Percentiles rank a stretch among this genome's conserved stretches.
Evolutionary conservation across 169 alveolate genomes (phyloP).

Genomic region (Plasmodium ovale): DNA sequence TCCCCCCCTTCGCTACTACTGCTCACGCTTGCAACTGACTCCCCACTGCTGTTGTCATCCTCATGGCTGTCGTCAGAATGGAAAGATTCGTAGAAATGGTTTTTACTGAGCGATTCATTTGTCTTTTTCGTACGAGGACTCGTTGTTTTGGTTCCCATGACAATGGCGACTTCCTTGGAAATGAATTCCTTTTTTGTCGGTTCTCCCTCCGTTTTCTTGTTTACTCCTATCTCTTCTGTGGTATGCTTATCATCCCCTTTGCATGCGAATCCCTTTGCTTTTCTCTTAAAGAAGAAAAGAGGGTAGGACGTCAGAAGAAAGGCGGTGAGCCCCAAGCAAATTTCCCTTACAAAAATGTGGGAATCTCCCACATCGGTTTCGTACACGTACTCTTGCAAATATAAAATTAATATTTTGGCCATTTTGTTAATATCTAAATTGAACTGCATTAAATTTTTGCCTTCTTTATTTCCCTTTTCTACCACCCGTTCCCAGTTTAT

Average conservation of each 20-base stretch:
- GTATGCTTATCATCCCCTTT: background rate
- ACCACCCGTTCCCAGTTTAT: constrained; percentile 35
- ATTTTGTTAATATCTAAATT: constrained; percentile 50
- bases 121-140: background rate
- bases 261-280: background rate
- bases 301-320: constrained; percentile 63
- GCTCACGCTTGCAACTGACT: background rate
- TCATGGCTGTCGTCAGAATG: background rate
- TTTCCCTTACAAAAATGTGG: constrained; percentile 62
- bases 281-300: constrained; percentile 37
- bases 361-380: constrained; percentile 73
- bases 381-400: constrained; percentile 69
- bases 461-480: constrained; percentile 36
- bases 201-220: background rate
- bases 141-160: background rate
- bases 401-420: constrained; percentile 34
- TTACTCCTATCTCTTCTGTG: background rate
- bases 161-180: background rate
- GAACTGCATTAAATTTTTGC: constrained; percentile 5
- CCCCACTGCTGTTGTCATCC: background rate
- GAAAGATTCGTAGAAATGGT: constrained; percentile 31
- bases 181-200: background rate
- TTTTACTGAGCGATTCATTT: background rate
- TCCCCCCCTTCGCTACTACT: background rate
- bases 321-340: constrained; percentile 43